These are phyloP conservation scores for Tolypocladium guangdongense DNA, from an alignment of 2,329 filamentous ascomycete genomes.

Conservation along the genomic window DNA sequence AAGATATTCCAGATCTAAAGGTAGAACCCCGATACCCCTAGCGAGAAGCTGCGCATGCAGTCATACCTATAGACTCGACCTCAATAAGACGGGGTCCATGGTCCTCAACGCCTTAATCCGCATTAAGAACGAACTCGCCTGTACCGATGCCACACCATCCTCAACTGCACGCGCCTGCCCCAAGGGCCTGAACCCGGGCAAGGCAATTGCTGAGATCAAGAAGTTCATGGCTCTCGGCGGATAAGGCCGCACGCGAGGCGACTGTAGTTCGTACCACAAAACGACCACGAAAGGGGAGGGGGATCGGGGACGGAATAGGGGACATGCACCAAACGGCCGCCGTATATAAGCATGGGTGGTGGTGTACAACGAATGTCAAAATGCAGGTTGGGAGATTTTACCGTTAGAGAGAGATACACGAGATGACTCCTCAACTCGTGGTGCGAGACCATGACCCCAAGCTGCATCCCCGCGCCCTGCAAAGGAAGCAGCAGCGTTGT, in stretches of 20 bases:
- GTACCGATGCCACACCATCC: conserved; percentile 98
- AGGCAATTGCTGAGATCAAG: conserved; percentile 97
- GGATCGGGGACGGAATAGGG: background rate
- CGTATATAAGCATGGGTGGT: background rate
- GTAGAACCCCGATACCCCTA: conserved; percentile 91
- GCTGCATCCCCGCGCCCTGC: too few relatives aligned
- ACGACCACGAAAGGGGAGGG: background rate
- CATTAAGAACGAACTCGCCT: conserved; percentile 97
- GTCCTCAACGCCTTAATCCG: conserved; percentile 91
- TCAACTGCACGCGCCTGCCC: conserved; percentile 98
- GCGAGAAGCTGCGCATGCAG: conserved; percentile 92
- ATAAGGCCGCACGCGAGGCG: conserved; percentile 8
- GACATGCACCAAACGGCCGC: background rate
- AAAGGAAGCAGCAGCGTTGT: too few relatives aligned
- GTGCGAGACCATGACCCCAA: too few relatives aligned
- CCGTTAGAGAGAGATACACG: too few relatives aligned
- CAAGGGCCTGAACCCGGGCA: conserved; percentile 93
- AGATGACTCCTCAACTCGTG: too few relatives aligned
- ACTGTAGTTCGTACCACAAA: background rate
- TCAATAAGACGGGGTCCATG: conserved; percentile 99
- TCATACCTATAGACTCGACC: conserved; percentile 83
- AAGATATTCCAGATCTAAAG: conserved; percentile 99
- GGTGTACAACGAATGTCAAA: background rate
- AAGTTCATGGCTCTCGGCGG: conserved; percentile 68
- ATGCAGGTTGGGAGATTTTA: too few relatives aligned